Evolutionary conservation across 345 rosid genomes (phyloP), one percentile per base, ranked within the genome.

Genomic region (Hibiscus mutabilis): DNA sequence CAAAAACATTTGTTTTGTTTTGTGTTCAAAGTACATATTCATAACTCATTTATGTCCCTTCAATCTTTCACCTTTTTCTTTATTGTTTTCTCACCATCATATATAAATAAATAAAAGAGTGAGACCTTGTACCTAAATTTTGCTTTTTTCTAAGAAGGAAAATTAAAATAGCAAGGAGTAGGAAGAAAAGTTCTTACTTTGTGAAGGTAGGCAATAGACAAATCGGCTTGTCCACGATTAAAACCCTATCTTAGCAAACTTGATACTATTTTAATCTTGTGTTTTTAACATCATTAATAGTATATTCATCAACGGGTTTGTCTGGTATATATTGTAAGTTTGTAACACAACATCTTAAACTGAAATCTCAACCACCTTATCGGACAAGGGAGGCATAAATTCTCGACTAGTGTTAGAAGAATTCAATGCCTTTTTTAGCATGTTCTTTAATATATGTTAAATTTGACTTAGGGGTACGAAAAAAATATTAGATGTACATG

Each of bases 341-440:
- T 37, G 42, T 8, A 37, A 47, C 15, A 47, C 52, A 13, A 47
- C 52, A 13, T 16, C 18, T 47, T 47, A 65, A 65, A 65, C 55
- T 44, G 69, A 42, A 65, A 22, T 44, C 69, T 25, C 69, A 65
- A 65, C 69, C 19, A 64, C 68, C 53, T 21, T 53, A 3, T 8
- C 6, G 58, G 58, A 53, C 21, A 53, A 19, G 5, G 52, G 52
- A 47, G n/a, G 52, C 52, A 47, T 47, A 47, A 15, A 47, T 14
- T 13, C 52, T 47, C 52, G 4, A 47, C 5, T 13, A 3, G 52
- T 12, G 52, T 47, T 47, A 47, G 6, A 47, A 47, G 5, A 16
- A 47, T 3, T 47, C 6, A 5, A 14, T 16, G n/a, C 15, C 52
- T 47, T 12, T 14, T 37, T 37, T 37, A 37, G 2, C 9, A 8